Evolutionary conservation across 805 yeast genomes (phyloP), one percentile per base, ranked within the genome.

Genomic region (Wickerhamomyces bisporus): DNA sequence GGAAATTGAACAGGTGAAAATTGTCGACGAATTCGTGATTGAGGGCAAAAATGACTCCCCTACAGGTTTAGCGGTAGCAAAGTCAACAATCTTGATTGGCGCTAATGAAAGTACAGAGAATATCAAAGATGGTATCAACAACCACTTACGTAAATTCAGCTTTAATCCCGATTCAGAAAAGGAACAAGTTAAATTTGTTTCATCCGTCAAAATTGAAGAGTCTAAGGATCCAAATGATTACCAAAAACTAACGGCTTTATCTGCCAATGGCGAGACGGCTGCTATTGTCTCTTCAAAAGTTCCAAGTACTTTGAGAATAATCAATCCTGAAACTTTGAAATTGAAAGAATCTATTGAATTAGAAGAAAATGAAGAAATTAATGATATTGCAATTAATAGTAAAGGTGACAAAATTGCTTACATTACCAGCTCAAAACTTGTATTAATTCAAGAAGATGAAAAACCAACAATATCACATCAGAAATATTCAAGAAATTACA

Each of bases 11-110:
- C 66, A 69, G 35, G 58, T 82, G 38, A 81, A 77, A 49, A 68
- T 78, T 45, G 78, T 70, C 50, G 64, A 87, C 41, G 93, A 85
- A 51, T 68, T 79, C 47, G 65, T 71, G 3, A 58, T 79, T 43
- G 73, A 77, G 5, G 68, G 72, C 11, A 70, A 76, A 36, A 95
- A 86, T 47, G 96, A 89, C 58, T 80, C 88, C n/a, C 96, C 96
- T 10, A 86, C 88, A 53, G 79, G 93, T 33, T 50, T 91, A 35
- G 95, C 80, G 45, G 70, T 73, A 12, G 65, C 69, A 26, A 57
- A 61, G 4, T 49, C 64, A 40, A 48, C 68, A 15, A 75, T 88
- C 14, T 62, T 85, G 32, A 70, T 83, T 30, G 95, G 95, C 3
- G 79, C 88, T 49, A 89, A 89, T 57, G 87, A 84, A 49, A 71